Percentiles rank a stretch among this genome's conserved stretches.
phyloP scores from a whole-genome alignment of 371 early-diverging fungal species.

The Mucor velutinosus region DNA sequence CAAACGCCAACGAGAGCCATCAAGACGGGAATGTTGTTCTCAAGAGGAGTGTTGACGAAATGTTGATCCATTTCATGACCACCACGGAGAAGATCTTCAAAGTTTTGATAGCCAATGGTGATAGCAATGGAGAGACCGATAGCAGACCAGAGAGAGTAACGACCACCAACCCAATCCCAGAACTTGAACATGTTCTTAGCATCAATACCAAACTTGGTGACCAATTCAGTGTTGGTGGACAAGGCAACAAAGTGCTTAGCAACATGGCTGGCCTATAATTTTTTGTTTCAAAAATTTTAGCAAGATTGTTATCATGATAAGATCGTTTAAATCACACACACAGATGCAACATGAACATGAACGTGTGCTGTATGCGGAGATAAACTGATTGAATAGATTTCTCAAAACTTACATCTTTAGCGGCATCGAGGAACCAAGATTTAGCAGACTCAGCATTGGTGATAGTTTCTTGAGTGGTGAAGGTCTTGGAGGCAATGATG shows the following conservation, averaged over 20 bases:
- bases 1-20: constrained; percentile 94
- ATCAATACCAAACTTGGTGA: constrained; percentile 92
- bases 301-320: constrained; percentile 20
- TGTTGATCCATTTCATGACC: constrained; percentile 97
- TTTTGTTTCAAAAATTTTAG: constrained; percentile 15
- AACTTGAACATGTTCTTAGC: constrained; percentile 97
- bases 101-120: constrained; percentile 96
- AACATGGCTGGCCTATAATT: constrained; percentile 70
- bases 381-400: not conserved
- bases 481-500: constrained; percentile 98
- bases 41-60: constrained; percentile 86
- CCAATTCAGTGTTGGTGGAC: constrained; percentile 94
- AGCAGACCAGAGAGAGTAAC: constrained; percentile 99
- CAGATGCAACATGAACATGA: not conserved
- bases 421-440: constrained; percentile 87
- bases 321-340: constrained; percentile 7
- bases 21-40: constrained; percentile 92
- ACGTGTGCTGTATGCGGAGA: not conserved
- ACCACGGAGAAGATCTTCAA: constrained; percentile 89
- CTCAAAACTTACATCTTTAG: constrained; percentile 73
- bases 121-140: constrained; percentile 97
- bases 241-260: constrained; percentile 99
- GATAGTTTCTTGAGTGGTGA: constrained; percentile 99
- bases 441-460: constrained; percentile 96
- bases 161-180: constrained; percentile 99